phyloP scores from a whole-genome alignment of 176 grass and related monocot species.

The Aegilops longissima region DNA sequence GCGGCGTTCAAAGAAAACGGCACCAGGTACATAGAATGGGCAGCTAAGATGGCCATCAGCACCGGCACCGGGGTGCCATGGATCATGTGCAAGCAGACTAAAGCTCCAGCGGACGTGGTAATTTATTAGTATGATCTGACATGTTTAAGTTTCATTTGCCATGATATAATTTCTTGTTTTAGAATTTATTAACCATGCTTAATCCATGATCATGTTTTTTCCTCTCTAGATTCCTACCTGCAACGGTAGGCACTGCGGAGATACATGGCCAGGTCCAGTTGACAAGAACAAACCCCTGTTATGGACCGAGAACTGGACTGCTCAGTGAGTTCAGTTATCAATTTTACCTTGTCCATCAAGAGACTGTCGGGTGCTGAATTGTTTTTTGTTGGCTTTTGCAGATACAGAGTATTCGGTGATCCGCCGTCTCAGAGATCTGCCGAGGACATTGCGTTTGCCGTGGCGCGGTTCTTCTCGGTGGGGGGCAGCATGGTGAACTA shows the following conservation, averaged over 20 bases:
- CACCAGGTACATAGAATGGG: slow-evolving; percentile 67
- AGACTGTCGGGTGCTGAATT: background rate
- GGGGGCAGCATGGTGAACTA: slow-evolving; percentile 85
- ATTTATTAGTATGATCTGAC: slow-evolving; percentile 2
- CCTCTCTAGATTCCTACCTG: slow-evolving; percentile 64
- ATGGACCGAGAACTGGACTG: slow-evolving; percentile 90
- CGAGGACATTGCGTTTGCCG: slow-evolving; percentile 77
- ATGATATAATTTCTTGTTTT: background rate
- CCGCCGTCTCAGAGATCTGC: slow-evolving; percentile 88
- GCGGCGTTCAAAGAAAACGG: slow-evolving; percentile 52
- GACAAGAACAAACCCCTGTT: slow-evolving; percentile 49
- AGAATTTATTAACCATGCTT: background rate
- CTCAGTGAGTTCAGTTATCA: slow-evolving; percentile 62
- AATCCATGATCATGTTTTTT: background rate
- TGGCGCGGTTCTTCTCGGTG: slow-evolving; percentile 83
- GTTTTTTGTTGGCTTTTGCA: slow-evolving; percentile 30
- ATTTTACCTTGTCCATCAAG: background rate
- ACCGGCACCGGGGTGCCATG: slow-evolving; percentile 67
- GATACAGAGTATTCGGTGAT: slow-evolving; percentile 92
- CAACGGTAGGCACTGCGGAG: slow-evolving; percentile 71
- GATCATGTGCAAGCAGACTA: slow-evolving; percentile 91
- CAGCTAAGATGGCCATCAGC: slow-evolving; percentile 49
- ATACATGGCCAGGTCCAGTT: slow-evolving; percentile 57
- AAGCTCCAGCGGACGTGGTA: slow-evolving; percentile 76
- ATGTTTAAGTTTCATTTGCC: background rate